A percentile compares a stretch with the other conserved stretches of the same genome.
These are phyloP conservation scores for Beta macrorhiza DNA, from an alignment of 179 eudicot species.

Conservation along the genomic window DNA sequence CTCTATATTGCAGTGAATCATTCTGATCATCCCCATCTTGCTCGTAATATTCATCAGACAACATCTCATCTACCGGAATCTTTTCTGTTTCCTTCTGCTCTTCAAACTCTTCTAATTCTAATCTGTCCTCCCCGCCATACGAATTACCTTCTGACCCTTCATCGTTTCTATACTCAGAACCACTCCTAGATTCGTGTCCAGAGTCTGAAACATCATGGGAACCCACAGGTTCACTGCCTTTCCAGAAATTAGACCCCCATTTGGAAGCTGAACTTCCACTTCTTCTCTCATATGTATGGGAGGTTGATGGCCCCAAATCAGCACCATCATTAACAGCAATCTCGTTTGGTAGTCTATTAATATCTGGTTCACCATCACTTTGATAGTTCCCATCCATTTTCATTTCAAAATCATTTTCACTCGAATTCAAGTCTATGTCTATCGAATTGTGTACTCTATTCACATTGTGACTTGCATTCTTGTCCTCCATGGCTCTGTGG, in stretches of 20 bases:
- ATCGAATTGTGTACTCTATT: slow-evolving; percentile 47
- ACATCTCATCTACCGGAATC: slow-evolving; percentile 83
- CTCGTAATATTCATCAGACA: slow-evolving; percentile 97
- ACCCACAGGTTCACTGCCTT: slow-evolving; percentile 56
- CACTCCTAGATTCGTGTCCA: slow-evolving; percentile 74
- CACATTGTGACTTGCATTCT: slow-evolving; percentile 34
- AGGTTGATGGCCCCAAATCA: slow-evolving; percentile 39
- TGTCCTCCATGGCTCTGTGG: slow-evolving; percentile 53
- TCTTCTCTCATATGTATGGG: slow-evolving; percentile 47
- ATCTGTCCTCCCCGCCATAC: slow-evolving; percentile 47
- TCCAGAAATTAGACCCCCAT: slow-evolving; percentile 84
- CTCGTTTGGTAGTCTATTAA: slow-evolving; percentile 34
- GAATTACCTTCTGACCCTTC: slow-evolving; percentile 69
- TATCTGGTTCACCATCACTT: slow-evolving; percentile 47
- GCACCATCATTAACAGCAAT: slow-evolving; percentile 37
- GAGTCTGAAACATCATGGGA: slow-evolving; percentile 47
- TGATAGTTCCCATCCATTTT: slow-evolving; percentile 45
- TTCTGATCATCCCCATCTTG: slow-evolving; percentile 87
- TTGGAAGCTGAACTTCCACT: slow-evolving; percentile 38
- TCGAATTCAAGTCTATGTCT: slow-evolving; percentile 54
- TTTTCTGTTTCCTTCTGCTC: slow-evolving; percentile 46
- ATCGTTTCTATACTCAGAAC: slow-evolving; percentile 60
- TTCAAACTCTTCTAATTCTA: slow-evolving; percentile 48
- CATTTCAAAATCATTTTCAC: slow-evolving; percentile 53
- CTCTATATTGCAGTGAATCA: slow-evolving; percentile 55